Base-by-base conservation (phyloP, 306 rosid genomes). In the Medicago truncatula region DNA sequence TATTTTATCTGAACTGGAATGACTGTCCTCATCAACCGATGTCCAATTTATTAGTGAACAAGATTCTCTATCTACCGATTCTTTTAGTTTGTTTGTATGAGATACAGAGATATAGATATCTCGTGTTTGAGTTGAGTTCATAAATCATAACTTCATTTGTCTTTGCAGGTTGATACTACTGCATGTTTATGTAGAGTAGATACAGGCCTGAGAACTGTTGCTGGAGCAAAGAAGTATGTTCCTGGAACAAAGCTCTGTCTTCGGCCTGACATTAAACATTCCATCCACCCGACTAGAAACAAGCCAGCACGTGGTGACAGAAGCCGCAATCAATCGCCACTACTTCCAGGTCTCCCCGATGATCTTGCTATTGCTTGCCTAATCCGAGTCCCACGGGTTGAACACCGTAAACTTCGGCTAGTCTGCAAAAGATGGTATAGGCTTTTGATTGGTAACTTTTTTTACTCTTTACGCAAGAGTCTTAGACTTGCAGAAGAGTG, bases 311-410 rank as follows among this genome's bases (percentile, higher is more conserved):
- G 97, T 14, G 81, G 96, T 71, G 93, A 92, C 75, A 72, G 91
- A 79, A 92, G 85, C 83, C 85, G 97, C 40, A 89, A 75, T 82
- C 97, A 89, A 69, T 88, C 91, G 80, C 97, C 96, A 15, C 81
- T 92, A 77, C 90, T 92, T 79, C 97, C 97, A 25, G 96, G 93
- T 77, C 97, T 92, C 31, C 97, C 96, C 0, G 97, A 92, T 81
- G 97, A 92, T 88, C 96, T 89, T 76, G 97, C 97, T 36, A 87
- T 92, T 78, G 96, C 97, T 69, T 92, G 96, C 85, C 89, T 92
- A 38, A 86, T 89, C 18, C 88, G 97, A 69, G 97, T 89, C 69
- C 96, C 96, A 41, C 84, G 97, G 71, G 84, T 80, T 25, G 97
- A 92, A 62, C 97, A 92, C 82, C 86, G 91, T 5, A 89, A 92